Evolutionary conservation across 2,329 filamentous ascomycete genomes (phyloP), one percentile per base, ranked within the genome.

Genomic region (Phyllosticta citriasiana): DNA sequence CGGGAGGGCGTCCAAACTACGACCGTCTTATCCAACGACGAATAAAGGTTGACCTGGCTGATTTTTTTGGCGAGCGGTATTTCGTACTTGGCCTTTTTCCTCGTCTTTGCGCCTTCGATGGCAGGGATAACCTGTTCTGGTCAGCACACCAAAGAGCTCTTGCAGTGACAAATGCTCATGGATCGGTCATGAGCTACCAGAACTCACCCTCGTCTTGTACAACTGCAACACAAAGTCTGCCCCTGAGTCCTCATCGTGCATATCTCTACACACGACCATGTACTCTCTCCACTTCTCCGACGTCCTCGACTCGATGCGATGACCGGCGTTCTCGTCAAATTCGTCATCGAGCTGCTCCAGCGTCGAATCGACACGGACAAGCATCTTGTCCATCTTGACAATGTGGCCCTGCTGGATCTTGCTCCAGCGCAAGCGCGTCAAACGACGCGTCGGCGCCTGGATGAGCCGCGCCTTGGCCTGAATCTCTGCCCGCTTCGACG

Each of bases 361-460:
- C 6, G 76, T 79, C 51, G 77, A 76, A 66, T 86, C 85, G 25
- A 86, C 78, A 24, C 83, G 79, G 22, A 88, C 81, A 24, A 88
- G 79, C 85, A 88, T 88, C 63, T 81, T 83, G 68, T 87, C 84
- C 72, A 85, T 84, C 70, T 87, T 87, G 62, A 88, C 75, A 57
- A 88, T 82, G 63, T 86, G 80, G 4, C 85, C 85, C 65, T 84
- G 80, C 57, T 76, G 74, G 53, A 76, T 68, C 63, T 73, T 75
- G 58, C 71, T 67, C 58, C 77, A 73, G 25, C 77, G 68, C 25
- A 78, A 62, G 26, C 66, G 70, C 14, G 67, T 69, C 1, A 69
- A 68, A 25, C 69, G 70, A 64, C 71, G 71, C 10, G 73, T 67
- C 12, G 69, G 71, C 67, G 74, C 70, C 62, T 77, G 74, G 3